Percentiles rank a stretch among this genome's conserved stretches.
phyloP scores from a whole-genome alignment of 2,329 filamentous ascomycete genomes.

The Alternaria solani region DNA sequence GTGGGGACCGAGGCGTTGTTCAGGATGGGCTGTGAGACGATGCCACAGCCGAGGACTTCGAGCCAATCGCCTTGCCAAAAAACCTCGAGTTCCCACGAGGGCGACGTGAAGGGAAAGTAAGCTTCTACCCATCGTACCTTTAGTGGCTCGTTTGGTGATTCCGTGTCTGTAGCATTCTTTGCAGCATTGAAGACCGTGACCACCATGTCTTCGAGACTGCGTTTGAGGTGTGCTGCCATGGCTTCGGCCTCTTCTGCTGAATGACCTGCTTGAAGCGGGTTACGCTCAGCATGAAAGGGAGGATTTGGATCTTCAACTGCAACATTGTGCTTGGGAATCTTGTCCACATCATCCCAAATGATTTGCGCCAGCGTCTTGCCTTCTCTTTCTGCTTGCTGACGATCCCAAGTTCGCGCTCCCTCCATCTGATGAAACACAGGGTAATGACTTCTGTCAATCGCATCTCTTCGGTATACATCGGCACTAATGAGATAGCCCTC shows the following conservation, averaged over 20 bases:
- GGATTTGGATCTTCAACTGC: constrained; percentile 85
- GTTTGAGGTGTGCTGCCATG: constrained; percentile 84
- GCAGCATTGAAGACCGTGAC: constrained; percentile 87
- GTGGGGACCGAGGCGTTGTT: constrained; percentile 77
- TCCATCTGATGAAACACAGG: constrained; percentile 99
- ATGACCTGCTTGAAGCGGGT: constrained; percentile 83
- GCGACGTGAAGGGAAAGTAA: constrained; percentile 96
- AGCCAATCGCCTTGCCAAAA: constrained; percentile 96
- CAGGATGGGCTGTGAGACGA: constrained; percentile 84
- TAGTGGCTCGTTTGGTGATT: constrained; percentile 68
- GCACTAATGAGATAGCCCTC: constrained; percentile 89
- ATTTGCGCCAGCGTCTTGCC: constrained; percentile 62
- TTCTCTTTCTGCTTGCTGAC: constrained; percentile 62
- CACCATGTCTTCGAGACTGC: constrained; percentile 87
- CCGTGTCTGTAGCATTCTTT: constrained; percentile 63
- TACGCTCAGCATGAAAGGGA: constrained; percentile 76
- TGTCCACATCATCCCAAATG: constrained; percentile 74
- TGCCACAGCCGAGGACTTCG: constrained; percentile 91
- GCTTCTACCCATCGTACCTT: constrained; percentile 94
- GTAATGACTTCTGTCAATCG: constrained; percentile 93
- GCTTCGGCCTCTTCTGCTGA: constrained; percentile 79
- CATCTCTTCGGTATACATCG: constrained; percentile 94
- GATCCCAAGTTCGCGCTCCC: constrained; percentile 88
- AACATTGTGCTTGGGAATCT: constrained; percentile 76
- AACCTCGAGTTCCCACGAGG: constrained; percentile 95